Evolutionary conservation across 2,329 filamentous ascomycete species (phyloP), one percentile per base, ranked within the genome.

Genomic region (Leptosphaerulina australis): DNA sequence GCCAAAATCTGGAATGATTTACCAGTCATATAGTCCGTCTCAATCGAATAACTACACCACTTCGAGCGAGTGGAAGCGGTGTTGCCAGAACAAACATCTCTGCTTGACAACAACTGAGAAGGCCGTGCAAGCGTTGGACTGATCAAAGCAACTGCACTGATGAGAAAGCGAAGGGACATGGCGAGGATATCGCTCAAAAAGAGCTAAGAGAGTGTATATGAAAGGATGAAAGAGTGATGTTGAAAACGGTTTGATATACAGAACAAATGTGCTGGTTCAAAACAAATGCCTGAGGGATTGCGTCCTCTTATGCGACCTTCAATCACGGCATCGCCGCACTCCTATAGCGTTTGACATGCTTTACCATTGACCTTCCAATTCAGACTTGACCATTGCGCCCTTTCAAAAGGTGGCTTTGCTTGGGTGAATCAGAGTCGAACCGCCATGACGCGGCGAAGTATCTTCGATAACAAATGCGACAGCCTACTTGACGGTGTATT

Each of bases 1-100:
- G 2, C 11, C 15, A 8, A 21, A 38, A 15, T 4, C 11, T 28
- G n/a, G 12, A 10, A 5, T 4, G 1, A 15, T 39, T 18, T 38
- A 56, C 54, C 46, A 2, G 69, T 67, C 53, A 81, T 81, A 36
- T 81, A 82, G 64, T 84, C 81, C 44, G 77, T 81, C 3, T 75
- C 67, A 35, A 81, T 72, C 38, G 76, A 76, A 52, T 77, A 78
- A 33, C 80, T 71, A 18, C 79, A 79, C 80, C 80, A 71, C 36
- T 63, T 45, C 5, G 60, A 63, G 26, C 68, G 64, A 34, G 61
- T 64, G 21, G 48, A 43, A 5, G 63, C 64, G 5, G 66, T 68
- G 38, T 72, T 72, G 3, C 69, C 69, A 37, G 58, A 57, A 53
- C 69, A 72, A 10, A 56, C 49, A n/a, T 52, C 55, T 53, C 62